These are phyloP conservation scores for Phytophthora capsici DNA, from an alignment of 352 stramenopile genomes.

Conservation along the genomic window DNA sequence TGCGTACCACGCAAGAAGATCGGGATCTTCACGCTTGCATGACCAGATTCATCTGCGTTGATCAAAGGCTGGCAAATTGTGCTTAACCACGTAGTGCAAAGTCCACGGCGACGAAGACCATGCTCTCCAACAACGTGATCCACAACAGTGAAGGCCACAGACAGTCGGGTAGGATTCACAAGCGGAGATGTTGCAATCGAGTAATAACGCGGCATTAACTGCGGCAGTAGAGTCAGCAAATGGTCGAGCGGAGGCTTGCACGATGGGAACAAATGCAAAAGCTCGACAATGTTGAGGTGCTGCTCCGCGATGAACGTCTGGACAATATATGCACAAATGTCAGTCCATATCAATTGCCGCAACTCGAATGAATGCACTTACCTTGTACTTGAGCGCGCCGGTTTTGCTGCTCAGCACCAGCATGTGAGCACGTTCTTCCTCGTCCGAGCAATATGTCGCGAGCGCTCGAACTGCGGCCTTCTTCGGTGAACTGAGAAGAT, in stretches of 20 bases:
- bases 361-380: constrained; percentile 14
- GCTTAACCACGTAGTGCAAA: constrained; percentile 78
- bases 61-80: constrained; percentile 55
- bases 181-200: constrained; percentile 95
- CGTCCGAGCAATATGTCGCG: constrained; percentile 66
- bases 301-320: constrained; percentile 88
- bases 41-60: not conserved
- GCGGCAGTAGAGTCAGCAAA: constrained; percentile 86
- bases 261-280: constrained; percentile 94
- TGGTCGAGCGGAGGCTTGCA: constrained; percentile 88
- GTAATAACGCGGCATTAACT: constrained; percentile 95
- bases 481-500: constrained; percentile 86
- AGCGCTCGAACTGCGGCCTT: constrained; percentile 76
- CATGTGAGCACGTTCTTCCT: constrained; percentile 65
- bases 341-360: constrained; percentile 1
- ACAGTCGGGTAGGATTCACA: constrained; percentile 59
- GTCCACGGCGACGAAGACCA: constrained; percentile 47
- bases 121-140: constrained; percentile 71
- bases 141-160: constrained; percentile 93
- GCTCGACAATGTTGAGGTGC: constrained; percentile 89
- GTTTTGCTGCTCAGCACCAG: constrained; percentile 77
- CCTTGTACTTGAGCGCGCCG: constrained; percentile 71
- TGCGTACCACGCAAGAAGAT: constrained; percentile 92
- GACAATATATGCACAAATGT: constrained; percentile 22
- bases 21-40: constrained; percentile 47